phyloP scores from a whole-genome alignment of 2,329 filamentous ascomycete genomes.

The Polytolypa hystricis region DNA sequence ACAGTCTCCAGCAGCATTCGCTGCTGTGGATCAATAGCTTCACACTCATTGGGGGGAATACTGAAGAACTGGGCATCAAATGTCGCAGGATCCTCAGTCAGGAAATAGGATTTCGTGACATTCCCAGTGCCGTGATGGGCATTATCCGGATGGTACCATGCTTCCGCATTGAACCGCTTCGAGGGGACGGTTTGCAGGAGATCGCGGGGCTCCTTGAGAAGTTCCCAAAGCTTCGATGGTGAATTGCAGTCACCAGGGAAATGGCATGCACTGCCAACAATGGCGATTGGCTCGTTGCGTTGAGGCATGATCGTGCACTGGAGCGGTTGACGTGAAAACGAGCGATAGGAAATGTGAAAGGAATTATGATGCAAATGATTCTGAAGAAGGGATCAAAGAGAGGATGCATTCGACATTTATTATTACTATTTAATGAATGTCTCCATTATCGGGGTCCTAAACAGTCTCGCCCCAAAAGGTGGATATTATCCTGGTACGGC shows the following conservation, averaged over 20 bases:
- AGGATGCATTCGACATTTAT: too few relatives aligned
- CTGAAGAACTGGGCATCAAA: constrained; percentile 26
- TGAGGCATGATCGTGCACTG: constrained; percentile 6
- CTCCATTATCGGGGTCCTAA: too few relatives aligned
- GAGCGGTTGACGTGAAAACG: too few relatives aligned
- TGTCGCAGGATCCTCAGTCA: constrained; percentile 14
- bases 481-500: too few relatives aligned
- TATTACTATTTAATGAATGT: too few relatives aligned
- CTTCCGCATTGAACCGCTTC: constrained; percentile 11
- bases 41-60: constrained; percentile 17
- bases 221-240: constrained; percentile 11
- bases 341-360: too few relatives aligned
- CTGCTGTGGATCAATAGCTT: constrained; percentile 24
- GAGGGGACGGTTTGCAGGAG: too few relatives aligned
- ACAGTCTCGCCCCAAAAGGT: too few relatives aligned
- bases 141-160: constrained; percentile 12
- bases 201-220: constrained; percentile 6
- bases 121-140: constrained; percentile 9
- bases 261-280: constrained; percentile 1
- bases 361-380: too few relatives aligned
- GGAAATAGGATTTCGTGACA: constrained; percentile 11
- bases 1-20: constrained; percentile 19
- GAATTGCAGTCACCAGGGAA: constrained; percentile 26
- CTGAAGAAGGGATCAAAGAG: too few relatives aligned
- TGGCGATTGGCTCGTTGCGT: constrained; percentile 4